Conservation (phyloP, 2,329 filamentous ascomycete genomes). For the Acrocalymma vagum region DNA sequence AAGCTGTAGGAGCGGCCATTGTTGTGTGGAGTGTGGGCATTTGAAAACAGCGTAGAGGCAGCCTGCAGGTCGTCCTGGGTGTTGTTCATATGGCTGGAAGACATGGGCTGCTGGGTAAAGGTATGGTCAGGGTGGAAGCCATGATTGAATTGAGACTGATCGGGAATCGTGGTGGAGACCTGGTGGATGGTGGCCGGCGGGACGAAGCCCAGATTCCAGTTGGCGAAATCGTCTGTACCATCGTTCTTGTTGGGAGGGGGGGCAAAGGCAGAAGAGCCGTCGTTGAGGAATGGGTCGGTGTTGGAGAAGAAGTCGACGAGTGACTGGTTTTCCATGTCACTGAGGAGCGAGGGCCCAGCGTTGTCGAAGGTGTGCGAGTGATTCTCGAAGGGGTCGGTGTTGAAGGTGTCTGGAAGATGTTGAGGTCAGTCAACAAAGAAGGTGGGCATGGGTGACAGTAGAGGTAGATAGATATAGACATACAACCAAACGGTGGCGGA, state of each 20-base stretch:
- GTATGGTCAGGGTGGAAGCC: conserved; percentile 32
- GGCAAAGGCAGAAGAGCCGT: conserved; percentile 21
- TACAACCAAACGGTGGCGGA: conserved; percentile 46
- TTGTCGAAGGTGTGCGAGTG: conserved; percentile 21
- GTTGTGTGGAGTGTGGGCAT: conserved; percentile 34
- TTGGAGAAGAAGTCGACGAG: conserved; percentile 44
- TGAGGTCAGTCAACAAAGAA: conserved; percentile 15
- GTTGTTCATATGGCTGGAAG: conserved; percentile 25
- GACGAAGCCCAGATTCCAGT: conserved; percentile 37
- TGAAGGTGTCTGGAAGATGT: conserved; percentile 35
- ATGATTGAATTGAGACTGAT: conserved; percentile 39
- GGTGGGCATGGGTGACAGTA: background rate
- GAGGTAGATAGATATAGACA: conserved; percentile 4
- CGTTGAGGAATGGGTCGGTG: conserved; percentile 35
- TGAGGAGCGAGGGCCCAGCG: conserved; percentile 39
- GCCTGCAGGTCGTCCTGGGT: conserved; percentile 43
- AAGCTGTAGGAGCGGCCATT: conserved; percentile 31
- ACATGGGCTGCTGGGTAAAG: conserved; percentile 18
- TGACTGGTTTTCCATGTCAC: conserved; percentile 37
- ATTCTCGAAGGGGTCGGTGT: conserved; percentile 30
- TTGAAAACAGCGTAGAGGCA: conserved; percentile 41
- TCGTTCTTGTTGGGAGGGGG: conserved; percentile 29
- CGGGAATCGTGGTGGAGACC: conserved; percentile 44
- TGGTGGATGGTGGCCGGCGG: conserved; percentile 42
- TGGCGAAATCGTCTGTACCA: conserved; percentile 29